phyloP scores from a whole-genome alignment of 306 rosid species.

The Castanospermum australe region DNA sequence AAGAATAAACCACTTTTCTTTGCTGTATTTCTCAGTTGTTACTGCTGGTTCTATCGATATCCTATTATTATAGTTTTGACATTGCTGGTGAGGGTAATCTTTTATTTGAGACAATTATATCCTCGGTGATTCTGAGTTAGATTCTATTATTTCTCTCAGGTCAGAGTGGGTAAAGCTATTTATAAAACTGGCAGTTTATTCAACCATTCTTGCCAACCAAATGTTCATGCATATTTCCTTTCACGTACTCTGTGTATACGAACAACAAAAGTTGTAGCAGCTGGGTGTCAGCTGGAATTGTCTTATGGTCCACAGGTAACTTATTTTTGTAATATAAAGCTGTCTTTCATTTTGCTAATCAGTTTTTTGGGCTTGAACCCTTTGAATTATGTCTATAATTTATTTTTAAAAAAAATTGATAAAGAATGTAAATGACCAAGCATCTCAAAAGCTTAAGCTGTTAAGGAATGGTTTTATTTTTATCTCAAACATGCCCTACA shows the following conservation, averaged over 20 bases:
- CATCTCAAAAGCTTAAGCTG: conserved; percentile 12
- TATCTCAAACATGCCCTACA: not conserved
- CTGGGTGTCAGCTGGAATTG: conserved; percentile 68
- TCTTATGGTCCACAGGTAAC: conserved; percentile 95
- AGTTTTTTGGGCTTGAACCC: conserved; percentile 5
- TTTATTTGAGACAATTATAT: not conserved
- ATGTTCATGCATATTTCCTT: conserved; percentile 75
- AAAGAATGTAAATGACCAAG: conserved; percentile 10
- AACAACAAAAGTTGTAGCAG: conserved; percentile 56
- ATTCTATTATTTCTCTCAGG: conserved; percentile 50
- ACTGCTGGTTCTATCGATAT: too few species aligned
- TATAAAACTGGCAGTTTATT: conserved; percentile 76
- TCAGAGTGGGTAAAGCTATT: conserved; percentile 86
- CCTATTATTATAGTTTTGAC: conserved; percentile 15
- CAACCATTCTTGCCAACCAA: conserved; percentile 93
- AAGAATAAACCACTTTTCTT: too few species aligned
- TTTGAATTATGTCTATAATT: not conserved
- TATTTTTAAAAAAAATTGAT: not conserved
- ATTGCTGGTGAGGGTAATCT: conserved; percentile 14
- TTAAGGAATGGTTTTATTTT: conserved; percentile 4
- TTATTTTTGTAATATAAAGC: conserved; percentile 26
- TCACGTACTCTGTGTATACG: conserved; percentile 69
- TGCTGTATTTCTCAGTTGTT: too few species aligned
- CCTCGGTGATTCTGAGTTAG: conserved; percentile 23
- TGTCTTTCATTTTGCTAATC: conserved; percentile 10